Conservation (phyloP, 2,329 filamentous ascomycete genomes). For the Colletotrichum falcatum region DNA sequence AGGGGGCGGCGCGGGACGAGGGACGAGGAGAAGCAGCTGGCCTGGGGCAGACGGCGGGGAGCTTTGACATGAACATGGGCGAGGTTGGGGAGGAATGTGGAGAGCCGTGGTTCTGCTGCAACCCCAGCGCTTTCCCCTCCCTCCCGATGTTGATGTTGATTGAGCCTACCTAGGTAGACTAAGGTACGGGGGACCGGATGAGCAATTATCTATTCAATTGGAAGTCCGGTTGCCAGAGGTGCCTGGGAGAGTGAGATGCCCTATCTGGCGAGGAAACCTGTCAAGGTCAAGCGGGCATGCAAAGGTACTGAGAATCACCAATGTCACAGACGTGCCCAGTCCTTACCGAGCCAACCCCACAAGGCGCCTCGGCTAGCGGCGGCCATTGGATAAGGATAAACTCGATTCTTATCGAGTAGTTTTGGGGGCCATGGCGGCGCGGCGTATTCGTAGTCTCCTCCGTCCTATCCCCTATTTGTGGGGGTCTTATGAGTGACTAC, state of each 20-base stretch:
- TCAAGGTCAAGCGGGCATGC: background rate
- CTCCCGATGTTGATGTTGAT: background rate
- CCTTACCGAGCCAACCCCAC: conserved; percentile 16
- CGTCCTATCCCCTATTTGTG: background rate
- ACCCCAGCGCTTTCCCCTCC: conserved; percentile 5
- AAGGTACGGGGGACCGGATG: too few relatives aligned
- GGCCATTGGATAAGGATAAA: conserved; percentile 27
- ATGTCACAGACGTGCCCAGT: background rate
- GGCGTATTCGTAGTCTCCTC: background rate
- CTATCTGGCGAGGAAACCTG: too few relatives aligned
- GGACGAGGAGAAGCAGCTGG: conserved; percentile 8
- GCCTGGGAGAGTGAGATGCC: background rate
- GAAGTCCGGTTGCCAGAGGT: background rate
- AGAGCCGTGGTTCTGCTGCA: conserved; percentile 24
- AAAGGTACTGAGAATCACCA: background rate
- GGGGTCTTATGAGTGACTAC: background rate
- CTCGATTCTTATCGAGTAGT: conserved; percentile 23
- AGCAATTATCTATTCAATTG: background rate
- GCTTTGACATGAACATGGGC: conserved; percentile 25
- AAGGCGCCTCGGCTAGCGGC: conserved; percentile 32
- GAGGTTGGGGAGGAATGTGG: conserved; percentile 34
- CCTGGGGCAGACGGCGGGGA: conserved; percentile 36
- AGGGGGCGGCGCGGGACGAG: background rate
- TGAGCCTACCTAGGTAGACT: background rate
- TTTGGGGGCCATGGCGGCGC: background rate